phyloP scores from a whole-genome alignment of 2,329 filamentous ascomycete species.

The Aureobasidium vineae region DNA sequence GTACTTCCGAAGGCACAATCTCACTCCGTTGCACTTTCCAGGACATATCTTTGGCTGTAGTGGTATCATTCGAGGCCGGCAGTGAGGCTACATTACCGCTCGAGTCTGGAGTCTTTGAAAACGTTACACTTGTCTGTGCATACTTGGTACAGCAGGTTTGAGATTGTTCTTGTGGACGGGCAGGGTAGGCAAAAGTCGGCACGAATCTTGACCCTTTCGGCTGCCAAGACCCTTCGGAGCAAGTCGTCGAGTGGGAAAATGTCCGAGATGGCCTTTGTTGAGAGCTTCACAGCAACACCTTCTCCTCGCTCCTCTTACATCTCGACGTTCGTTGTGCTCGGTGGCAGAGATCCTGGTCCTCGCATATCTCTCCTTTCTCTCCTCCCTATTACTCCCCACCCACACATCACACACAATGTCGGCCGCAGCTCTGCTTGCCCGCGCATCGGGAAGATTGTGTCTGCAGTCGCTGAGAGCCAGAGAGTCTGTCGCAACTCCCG shows the following conservation, averaged over 20 bases:
- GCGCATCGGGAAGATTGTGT: slow-evolving; percentile 47
- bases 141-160: neutral
- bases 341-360: slow-evolving; percentile 28
- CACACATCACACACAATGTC: slow-evolving; percentile 49
- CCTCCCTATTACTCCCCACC: slow-evolving; percentile 24
- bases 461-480: slow-evolving; percentile 38
- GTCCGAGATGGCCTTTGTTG: slow-evolving; percentile 26
- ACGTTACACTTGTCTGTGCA: too few relatives aligned
- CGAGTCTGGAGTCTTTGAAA: neutral
- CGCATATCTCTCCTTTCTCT: slow-evolving; percentile 29
- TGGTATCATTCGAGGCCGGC: neutral
- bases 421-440: slow-evolving; percentile 49
- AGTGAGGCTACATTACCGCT: neutral
- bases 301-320: slow-evolving; percentile 8
- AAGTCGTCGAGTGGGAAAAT: slow-evolving; percentile 12
- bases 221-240: slow-evolving; percentile 12
- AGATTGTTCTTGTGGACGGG: neutral
- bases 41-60: neutral
- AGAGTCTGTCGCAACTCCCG: slow-evolving; percentile 43
- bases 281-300: slow-evolving; percentile 17
- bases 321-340: slow-evolving; percentile 22
- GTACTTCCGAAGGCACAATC: slow-evolving; percentile 1
- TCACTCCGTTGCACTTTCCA: neutral
- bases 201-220: slow-evolving; percentile 1
- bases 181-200: slow-evolving; percentile 11